phyloP scores from a whole-genome alignment of 2,329 filamentous ascomycete genomes.

The Diplodia seriata region DNA sequence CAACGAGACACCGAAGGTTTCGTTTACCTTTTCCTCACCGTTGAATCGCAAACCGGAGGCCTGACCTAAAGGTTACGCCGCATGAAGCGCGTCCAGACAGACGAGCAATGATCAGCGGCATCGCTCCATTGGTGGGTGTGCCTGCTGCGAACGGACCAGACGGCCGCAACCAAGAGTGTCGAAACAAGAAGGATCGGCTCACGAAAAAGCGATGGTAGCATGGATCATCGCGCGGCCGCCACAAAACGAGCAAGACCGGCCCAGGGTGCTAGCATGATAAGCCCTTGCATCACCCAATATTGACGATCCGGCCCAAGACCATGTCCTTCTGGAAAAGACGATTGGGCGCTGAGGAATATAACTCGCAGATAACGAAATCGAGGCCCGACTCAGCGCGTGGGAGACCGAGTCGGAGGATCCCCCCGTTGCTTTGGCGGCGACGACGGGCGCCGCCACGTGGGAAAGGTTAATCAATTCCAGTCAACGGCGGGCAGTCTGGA shows the following conservation, averaged over 20 bases:
- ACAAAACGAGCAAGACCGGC: too few species aligned
- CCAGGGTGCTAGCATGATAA: too few species aligned
- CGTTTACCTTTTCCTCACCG: not conserved
- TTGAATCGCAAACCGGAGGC: not conserved
- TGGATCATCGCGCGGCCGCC: too few species aligned
- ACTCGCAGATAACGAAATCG: too few species aligned
- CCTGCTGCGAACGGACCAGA: slow-evolving; percentile 6
- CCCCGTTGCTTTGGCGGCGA: too few species aligned
- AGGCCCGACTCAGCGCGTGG: too few species aligned
- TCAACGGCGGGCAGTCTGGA: slow-evolving; percentile 5
- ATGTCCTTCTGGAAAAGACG: too few species aligned
- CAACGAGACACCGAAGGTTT: not conserved
- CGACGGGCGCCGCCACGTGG: not conserved
- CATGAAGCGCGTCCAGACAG: not conserved
- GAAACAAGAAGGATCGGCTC: slow-evolving; percentile 13
- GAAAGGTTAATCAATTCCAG: not conserved
- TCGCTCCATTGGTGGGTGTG: not conserved
- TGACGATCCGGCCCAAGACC: too few species aligned
- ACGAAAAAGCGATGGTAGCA: not conserved
- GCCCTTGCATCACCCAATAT: too few species aligned
- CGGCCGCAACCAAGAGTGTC: not conserved
- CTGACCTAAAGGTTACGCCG: slow-evolving; percentile 3
- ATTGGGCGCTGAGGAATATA: too few species aligned
- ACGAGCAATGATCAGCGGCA: not conserved
- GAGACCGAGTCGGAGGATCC: too few species aligned